Evolutionary conservation across 2,329 filamentous ascomycete genomes (phyloP).

Genomic region (Rhynchosporium graminicola): DNA sequence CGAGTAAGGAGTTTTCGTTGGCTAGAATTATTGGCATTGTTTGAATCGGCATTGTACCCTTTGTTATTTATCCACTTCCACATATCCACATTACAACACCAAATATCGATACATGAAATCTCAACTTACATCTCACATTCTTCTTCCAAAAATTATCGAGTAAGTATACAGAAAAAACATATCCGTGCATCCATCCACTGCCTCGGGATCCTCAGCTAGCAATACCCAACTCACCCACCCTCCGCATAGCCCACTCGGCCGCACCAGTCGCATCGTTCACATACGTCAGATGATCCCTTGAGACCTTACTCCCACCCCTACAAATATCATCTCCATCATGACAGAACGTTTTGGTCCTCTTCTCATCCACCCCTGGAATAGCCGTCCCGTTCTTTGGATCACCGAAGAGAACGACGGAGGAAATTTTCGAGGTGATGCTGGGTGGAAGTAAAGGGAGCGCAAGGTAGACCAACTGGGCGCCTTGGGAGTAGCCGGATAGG

Average conservation of each 20-base stretch:
- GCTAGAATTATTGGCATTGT: background rate
- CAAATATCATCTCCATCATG: constrained; percentile 34
- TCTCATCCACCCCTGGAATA: constrained; percentile 27
- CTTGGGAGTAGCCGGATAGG: constrained; percentile 37
- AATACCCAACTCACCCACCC: constrained; percentile 31
- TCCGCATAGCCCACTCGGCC: constrained; percentile 33
- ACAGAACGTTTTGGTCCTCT: constrained; percentile 33
- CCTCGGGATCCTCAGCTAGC: constrained; percentile 27
- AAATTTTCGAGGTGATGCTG: constrained; percentile 28
- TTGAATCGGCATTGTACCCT: constrained; percentile 1
- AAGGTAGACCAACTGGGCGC: constrained; percentile 36
- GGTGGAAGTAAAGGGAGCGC: constrained; percentile 25
- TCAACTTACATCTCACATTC: no score
- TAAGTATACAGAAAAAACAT: no score
- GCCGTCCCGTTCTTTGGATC: constrained; percentile 37
- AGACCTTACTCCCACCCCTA: constrained; percentile 27
- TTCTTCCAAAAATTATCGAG: no score
- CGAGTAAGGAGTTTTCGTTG: background rate
- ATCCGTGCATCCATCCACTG: no score
- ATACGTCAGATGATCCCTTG: constrained; percentile 32
- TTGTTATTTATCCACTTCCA: constrained; percentile 2
- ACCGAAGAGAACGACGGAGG: constrained; percentile 33
- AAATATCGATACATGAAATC: no score
- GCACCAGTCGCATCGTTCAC: constrained; percentile 29
- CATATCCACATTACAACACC: background rate